A percentile compares a stretch with the other conserved stretches of the same genome.
Evolutionary conservation across 192 early-diverging fungal genomes (phyloP).

Genomic region (Backusella tarrabulga): DNA sequence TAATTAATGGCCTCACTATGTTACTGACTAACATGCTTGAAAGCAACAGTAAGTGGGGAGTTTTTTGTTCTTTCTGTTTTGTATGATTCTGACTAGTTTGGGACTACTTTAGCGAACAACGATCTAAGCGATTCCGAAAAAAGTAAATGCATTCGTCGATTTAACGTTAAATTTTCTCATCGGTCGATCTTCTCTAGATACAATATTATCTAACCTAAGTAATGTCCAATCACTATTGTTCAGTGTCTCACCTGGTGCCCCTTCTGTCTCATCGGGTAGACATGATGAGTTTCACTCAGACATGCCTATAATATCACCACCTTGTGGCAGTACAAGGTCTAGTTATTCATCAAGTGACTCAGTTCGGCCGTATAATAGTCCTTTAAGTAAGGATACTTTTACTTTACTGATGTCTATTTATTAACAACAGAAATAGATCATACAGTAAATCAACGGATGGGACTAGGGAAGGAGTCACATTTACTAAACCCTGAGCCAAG

Average conservation of each 20-base stretch:
- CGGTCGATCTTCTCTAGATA: conserved; percentile 6
- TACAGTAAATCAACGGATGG: conserved; percentile 2
- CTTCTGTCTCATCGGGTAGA: not conserved
- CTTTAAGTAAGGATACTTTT: not conserved
- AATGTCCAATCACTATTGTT: not conserved
- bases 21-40: not conserved
- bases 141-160: conserved; percentile 4
- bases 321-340: conserved; percentile 2
- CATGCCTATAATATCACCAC: not conserved
- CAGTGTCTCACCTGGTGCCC: not conserved
- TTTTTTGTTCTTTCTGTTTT: not conserved
- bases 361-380: not conserved
- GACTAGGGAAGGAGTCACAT: conserved; percentile 6
- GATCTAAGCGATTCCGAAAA: not conserved
- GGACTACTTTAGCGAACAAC: not conserved
- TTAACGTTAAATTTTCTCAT: conserved; percentile 7
- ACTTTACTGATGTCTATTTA: not conserved
- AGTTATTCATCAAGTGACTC: conserved; percentile 8
- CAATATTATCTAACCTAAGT: conserved; percentile 12
- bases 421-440: not conserved
- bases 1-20: not conserved
- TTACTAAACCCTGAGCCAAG: conserved; percentile 8
- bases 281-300: not conserved
- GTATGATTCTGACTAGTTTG: not conserved
- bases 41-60: not conserved